Base-by-base conservation (phyloP, 192 early-diverging fungal species). In the Backusella tarrabulga region DNA sequence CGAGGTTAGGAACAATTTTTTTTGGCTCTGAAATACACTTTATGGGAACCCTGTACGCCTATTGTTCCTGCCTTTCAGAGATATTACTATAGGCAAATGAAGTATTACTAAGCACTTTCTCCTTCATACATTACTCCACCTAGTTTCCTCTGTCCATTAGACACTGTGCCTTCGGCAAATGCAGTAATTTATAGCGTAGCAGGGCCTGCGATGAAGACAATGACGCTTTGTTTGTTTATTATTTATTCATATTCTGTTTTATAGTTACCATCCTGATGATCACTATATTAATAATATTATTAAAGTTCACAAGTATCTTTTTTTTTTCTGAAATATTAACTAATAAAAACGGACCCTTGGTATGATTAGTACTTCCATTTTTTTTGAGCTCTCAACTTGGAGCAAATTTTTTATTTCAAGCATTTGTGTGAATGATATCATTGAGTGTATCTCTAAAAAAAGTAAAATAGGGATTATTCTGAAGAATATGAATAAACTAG, bases 151-250 rank as follows among this genome's bases (percentile, higher is more conserved):
- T 23, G 21, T 63, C 26, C 29, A 29, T 12, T 1, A 29, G 2
- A 29, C 1, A 29, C 11, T 26, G 0, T 63, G 42, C 4, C n/a
- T 21, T 54, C 2, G 6, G 23, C n/a, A 21, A 29, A 4, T 29
- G 26, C 11, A 29, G 2, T 29, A 63, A 29, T 63, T 12, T 63
- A 29, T 63, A 63, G 54, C 9, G 12, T 15, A 2, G 23, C 4
- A 23, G 21, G 21, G 12, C 14, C 3, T 63, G 23, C 11, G 56
- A 63, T 63, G 56, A 29, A 63, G 23, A 3, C 14, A 63, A 26
- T 63, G 56, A 63, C 26, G 56, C 11, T 63, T 63, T 63, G 21
- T 63, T 63, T 63, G 56, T 63, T 63, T 63, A 63, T 29, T 63
- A 11, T 63, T 63, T 29, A 63, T 29, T 29, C 56, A 63, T 26